Base-by-base conservation (phyloP, 1,284 basidiomycete species). In the Ustilago tritici region DNA sequence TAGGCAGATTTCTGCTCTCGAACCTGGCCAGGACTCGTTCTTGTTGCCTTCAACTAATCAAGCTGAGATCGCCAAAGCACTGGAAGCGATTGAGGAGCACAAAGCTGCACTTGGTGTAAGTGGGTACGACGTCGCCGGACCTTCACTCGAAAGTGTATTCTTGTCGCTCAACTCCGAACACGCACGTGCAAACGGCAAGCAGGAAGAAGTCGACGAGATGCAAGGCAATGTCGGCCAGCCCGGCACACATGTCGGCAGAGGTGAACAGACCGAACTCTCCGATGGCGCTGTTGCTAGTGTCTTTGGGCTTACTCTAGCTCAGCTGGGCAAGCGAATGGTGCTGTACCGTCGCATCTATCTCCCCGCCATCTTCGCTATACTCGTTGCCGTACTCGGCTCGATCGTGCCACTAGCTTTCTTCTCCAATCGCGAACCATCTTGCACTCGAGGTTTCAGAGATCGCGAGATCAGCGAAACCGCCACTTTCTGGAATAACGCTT, bases 111-210 rank as follows among this genome's bases (percentile, higher is more conserved):
- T 88, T 32, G 74, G 82, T 7, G 87, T 92, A 19, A 75, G 80
- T 0, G 89, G 89, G 0, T 93, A 92, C 80, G 91, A 93, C 57
- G 88, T 93, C 9, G 87, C 91, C 23, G 91, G 91, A 3, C 91
- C 92, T 1, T 91, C 92, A 6, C 91, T 94, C 57, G 93, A 93
- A 81, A 92, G 93, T 65, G 92, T 94, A 47, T 94, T 94, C 87
- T 88, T 94, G 9, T 88, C 89, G 53, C 87, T 94, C 35, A 93
- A 88, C 60, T 87, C 88, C 36, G 87, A 90, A 47, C 85, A 73
- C 31, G 72, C 72, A 2, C 59, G 64, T 8, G 49, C 75, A 61
- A 56, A 78, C 80, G 50, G 61, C 40, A 57, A 58, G 17, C 54
- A 59, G 35, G 69, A 63, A 56, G 60, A 65, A 41, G 59, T 69